Evolutionary conservation across 257 asterid genomes (phyloP).

Genomic region (Scutellaria barbata): DNA sequence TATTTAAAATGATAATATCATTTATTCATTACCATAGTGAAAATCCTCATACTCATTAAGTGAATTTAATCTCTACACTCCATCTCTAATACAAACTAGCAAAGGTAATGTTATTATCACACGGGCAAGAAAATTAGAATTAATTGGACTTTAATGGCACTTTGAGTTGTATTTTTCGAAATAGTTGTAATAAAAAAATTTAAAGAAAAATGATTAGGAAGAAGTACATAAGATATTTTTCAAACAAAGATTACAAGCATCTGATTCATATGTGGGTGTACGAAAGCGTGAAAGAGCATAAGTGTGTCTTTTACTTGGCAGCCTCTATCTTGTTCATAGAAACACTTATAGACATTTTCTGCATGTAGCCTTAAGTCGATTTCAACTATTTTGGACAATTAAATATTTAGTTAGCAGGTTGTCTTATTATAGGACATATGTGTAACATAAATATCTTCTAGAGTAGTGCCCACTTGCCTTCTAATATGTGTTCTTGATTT

Average conservation of each 20-base stretch:
- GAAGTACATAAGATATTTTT: background rate
- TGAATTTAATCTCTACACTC: too few species aligned
- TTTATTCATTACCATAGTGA: too few species aligned
- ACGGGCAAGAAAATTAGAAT: too few species aligned
- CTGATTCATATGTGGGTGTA: background rate
- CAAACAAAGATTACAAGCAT: background rate
- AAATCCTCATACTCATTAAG: too few species aligned
- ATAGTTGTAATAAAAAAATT: background rate
- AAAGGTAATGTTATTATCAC: too few species aligned
- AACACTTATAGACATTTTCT: too few species aligned
- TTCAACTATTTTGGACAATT: conserved; percentile 8
- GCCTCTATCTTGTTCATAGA: conserved; percentile 25
- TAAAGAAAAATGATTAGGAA: background rate
- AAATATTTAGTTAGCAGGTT: background rate
- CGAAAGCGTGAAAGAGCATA: background rate
- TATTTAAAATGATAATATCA: too few species aligned
- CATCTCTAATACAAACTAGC: too few species aligned
- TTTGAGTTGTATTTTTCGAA: background rate
- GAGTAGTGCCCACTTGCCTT: background rate
- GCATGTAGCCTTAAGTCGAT: background rate
- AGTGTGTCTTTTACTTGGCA: background rate
- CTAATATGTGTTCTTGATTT: background rate
- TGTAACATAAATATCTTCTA: conserved; percentile 14
- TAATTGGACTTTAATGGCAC: background rate
- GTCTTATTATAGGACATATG: background rate